phyloP scores from a whole-genome alignment of 129 eudicot species.

The Smallanthus sonchifolius region DNA sequence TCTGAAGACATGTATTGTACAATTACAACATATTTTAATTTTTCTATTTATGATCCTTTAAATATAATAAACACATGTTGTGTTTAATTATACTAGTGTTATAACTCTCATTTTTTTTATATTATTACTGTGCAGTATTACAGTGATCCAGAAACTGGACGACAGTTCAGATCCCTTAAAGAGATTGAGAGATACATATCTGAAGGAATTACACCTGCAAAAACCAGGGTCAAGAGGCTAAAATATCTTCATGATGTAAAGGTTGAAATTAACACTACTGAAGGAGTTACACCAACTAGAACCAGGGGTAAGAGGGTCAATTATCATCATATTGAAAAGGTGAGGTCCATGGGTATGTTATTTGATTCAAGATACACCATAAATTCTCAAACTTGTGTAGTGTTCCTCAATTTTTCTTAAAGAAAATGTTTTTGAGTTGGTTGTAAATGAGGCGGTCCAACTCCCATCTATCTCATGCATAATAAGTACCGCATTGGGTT shows the following conservation, averaged over 20 bases:
- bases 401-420: not conserved
- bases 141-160: slow-evolving; percentile 71
- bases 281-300: slow-evolving; percentile 30
- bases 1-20: not conserved
- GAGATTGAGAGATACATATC: slow-evolving; percentile 62
- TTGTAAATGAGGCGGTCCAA: not conserved
- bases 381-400: not conserved
- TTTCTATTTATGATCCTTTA: not conserved
- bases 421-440: not conserved
- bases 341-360: not conserved
- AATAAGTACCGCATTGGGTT: not conserved
- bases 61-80: not conserved
- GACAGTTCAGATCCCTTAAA: slow-evolving; percentile 56
- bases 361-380: slow-evolving; percentile 8
- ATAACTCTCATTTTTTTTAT: not conserved
- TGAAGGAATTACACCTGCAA: slow-evolving; percentile 35
- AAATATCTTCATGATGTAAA: slow-evolving; percentile 23
- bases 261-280: slow-evolving; percentile 52
- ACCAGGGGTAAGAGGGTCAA: slow-evolving; percentile 11
- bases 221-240: slow-evolving; percentile 9
- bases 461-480: not conserved
- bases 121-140: slow-evolving; percentile 54
- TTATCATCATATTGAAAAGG: slow-evolving; percentile 17
- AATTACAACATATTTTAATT: not conserved
- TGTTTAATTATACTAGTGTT: not conserved